Evolutionary conservation across 2,329 filamentous ascomycete genomes (phyloP), one percentile per base, ranked within the genome.

Genomic region (Fusarium musae): DNA sequence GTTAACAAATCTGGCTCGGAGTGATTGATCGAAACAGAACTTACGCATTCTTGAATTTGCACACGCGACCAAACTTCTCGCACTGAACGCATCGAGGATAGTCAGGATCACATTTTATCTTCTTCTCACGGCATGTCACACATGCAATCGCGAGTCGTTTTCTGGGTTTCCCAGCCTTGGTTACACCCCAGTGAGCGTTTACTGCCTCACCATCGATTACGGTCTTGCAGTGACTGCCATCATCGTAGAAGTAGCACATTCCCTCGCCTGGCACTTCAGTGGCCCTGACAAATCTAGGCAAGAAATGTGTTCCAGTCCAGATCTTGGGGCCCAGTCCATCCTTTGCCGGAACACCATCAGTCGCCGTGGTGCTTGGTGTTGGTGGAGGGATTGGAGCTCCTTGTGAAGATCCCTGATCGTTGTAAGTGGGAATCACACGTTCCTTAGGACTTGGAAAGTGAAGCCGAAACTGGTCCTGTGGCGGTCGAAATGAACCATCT

Each of bases 71-170:
- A 79, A 96, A 96, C 84, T 97, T 97, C 80, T 96, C 93, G 81
- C 95, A 98, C 83, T 97, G 95, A 60, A 95, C 89, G 77, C 95
- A 98, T 75, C 94, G 94, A 43, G 93, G 93, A 73, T 90, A 92
- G 76, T 95, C 94, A 3, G 95, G 95, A 74, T 97, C 94, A 79
- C 95, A 98, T 82, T 97, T 97, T 84, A 98, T 97, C 87, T 97
- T 98, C 90, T 97, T 98, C 84, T 97, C 95, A 57, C 95, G 90
- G 81, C 95, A 98, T 17, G 94, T 96, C 66, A 97, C 88, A 79
- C 95, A 98, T n/a, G 94, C 94, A 80, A 97, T 95, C 30, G 95
- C 95, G 63, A 97, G 87, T 63, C 95, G 89, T 84, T 98, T 98
- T 75, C 95, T 90, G 53, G 95, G 95, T 84, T 97, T 97, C 19